Percentiles rank a stretch among this genome's conserved stretches.
Evolutionary conservation across 2,329 filamentous ascomycete species (phyloP).

Genomic region (Furcasterigmium sp.): DNA sequence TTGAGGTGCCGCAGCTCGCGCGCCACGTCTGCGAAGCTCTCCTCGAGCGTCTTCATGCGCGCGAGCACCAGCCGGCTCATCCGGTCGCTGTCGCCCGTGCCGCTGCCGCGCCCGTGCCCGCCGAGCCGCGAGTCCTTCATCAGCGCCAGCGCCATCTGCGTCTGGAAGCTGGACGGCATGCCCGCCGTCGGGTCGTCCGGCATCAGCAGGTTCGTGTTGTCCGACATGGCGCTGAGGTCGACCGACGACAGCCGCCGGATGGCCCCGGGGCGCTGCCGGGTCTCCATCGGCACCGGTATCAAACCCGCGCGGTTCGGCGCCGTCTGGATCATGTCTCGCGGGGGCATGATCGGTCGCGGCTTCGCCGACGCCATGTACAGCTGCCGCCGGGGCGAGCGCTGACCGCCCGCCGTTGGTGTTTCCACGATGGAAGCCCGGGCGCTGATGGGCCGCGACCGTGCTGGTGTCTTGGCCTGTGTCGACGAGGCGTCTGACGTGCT

Average conservation of each 20-base stretch:
- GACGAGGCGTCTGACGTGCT: conserved; percentile 38
- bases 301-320: conserved; percentile 51
- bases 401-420: conserved; percentile 28
- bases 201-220: conserved; percentile 56
- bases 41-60: conserved; percentile 88
- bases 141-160: conserved; percentile 70
- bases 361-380: conserved; percentile 40
- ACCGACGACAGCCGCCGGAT: conserved; percentile 54
- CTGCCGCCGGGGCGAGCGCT: conserved; percentile 42
- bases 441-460: conserved; percentile 21
- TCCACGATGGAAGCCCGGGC: conserved; percentile 20
- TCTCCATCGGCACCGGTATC: conserved; percentile 43
- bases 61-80: conserved; percentile 80
- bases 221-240: conserved; percentile 69
- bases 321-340: conserved; percentile 47
- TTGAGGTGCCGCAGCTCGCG: conserved; percentile 68
- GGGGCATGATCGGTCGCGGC: conserved; percentile 51
- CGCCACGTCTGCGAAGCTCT: conserved; percentile 83
- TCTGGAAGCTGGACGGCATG: conserved; percentile 72
- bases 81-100: conserved; percentile 51
- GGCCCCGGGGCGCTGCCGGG: conserved; percentile 32
- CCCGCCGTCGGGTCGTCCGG: conserved; percentile 56
- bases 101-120: conserved; percentile 26
- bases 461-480: conserved; percentile 14
- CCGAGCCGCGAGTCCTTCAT: conserved; percentile 52